A percentile compares a stretch with the other conserved stretches of the same genome.
These are phyloP conservation scores for Neonectria sp. DNA, from an alignment of 2,329 filamentous ascomycete genomes.

Conservation along the genomic window DNA sequence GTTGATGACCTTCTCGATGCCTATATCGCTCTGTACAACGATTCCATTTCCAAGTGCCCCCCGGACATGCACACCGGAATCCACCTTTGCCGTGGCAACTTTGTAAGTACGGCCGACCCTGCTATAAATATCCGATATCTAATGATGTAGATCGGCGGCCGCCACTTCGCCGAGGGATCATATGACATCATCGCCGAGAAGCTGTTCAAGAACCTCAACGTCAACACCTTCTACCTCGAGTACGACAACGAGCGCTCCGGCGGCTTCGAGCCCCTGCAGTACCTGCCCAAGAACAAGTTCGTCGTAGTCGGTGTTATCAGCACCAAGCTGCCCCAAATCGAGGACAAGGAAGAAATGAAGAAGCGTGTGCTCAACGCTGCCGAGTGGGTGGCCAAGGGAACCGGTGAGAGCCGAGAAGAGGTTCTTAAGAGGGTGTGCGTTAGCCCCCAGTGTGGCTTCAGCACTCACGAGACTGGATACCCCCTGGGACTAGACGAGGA, in stretches of 20 bases:
- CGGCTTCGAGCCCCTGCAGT: slow-evolving; percentile 75
- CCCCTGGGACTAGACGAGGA: slow-evolving; percentile 78
- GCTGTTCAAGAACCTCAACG: slow-evolving; percentile 74
- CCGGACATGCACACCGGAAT: slow-evolving; percentile 83
- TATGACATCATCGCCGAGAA: slow-evolving; percentile 78
- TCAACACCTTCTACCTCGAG: slow-evolving; percentile 79
- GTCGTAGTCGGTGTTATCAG: slow-evolving; percentile 76
- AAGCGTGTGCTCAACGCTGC: slow-evolving; percentile 72
- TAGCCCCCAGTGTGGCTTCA: slow-evolving; percentile 82
- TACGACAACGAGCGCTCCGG: slow-evolving; percentile 77
- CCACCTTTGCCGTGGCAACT: slow-evolving; percentile 81
- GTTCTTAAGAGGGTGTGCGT: slow-evolving; percentile 78
- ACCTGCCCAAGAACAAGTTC: slow-evolving; percentile 72
- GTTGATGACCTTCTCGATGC: slow-evolving; percentile 80
- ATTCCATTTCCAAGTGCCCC: slow-evolving; percentile 74
- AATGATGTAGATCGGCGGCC: slow-evolving; percentile 63
- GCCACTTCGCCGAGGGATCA: slow-evolving; percentile 76
- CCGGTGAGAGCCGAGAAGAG: slow-evolving; percentile 74
- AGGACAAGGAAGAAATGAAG: slow-evolving; percentile 76
- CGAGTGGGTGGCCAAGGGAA: slow-evolving; percentile 78
- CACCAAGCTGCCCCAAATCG: slow-evolving; percentile 73
- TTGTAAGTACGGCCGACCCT: slow-evolving; percentile 48
- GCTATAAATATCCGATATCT: background rate
- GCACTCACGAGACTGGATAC: slow-evolving; percentile 82
- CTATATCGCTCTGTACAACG: slow-evolving; percentile 85